These are phyloP conservation scores for Aphanocladium album DNA, from an alignment of 2,329 filamentous ascomycete species.

Conservation along the genomic window DNA sequence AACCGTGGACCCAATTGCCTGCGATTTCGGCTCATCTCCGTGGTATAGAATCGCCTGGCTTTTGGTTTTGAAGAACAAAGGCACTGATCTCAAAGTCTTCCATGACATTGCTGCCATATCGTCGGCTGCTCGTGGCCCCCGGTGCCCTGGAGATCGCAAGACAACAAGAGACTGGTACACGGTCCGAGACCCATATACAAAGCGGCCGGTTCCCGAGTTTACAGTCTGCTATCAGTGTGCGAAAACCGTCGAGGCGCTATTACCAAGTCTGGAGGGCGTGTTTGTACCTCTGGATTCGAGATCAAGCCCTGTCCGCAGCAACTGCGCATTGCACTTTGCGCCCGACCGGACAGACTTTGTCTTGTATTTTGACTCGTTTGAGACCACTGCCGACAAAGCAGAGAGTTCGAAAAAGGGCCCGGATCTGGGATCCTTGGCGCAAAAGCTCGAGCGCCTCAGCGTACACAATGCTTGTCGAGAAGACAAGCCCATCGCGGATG, in stretches of 20 bases:
- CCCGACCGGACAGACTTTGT: conserved; percentile 50
- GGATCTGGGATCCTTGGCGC: conserved; percentile 58
- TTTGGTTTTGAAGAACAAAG: conserved; percentile 66
- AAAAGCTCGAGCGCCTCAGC: conserved; percentile 56
- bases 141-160: conserved; percentile 53
- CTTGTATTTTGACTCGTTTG: conserved; percentile 57
- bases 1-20: conserved; percentile 56
- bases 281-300: conserved; percentile 53
- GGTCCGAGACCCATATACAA: conserved; percentile 62
- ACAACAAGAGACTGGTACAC: conserved; percentile 67
- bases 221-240: conserved; percentile 71
- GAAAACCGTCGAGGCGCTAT: conserved; percentile 63
- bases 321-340: conserved; percentile 65
- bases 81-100: conserved; percentile 63
- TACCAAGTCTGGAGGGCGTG: conserved; percentile 65
- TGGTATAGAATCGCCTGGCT: conserved; percentile 86
- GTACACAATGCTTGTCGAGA: conserved; percentile 58
- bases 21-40: conserved; percentile 70
- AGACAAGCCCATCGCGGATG: conserved; percentile 56
- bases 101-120: conserved; percentile 60
- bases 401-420: conserved; percentile 40
- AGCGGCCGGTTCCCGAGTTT: conserved; percentile 63
- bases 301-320: conserved; percentile 41
- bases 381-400: conserved; percentile 50
- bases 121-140: conserved; percentile 43